phyloP scores from a whole-genome alignment of 768 basidiomycete genomes.

The Tulasnella sp. region DNA sequence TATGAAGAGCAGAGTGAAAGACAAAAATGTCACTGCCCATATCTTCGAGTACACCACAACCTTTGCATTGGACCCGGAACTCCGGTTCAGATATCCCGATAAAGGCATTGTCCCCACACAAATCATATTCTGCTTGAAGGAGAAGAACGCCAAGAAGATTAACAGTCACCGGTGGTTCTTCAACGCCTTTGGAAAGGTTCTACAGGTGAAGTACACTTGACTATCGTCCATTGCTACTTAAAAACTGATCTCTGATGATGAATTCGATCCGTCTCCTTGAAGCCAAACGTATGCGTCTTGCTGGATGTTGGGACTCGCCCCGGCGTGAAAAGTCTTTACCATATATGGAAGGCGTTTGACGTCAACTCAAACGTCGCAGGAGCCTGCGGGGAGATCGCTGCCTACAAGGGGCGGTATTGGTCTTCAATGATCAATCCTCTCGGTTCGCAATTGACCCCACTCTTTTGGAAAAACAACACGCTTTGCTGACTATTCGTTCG shows the following conservation, averaged over 20 bases:
- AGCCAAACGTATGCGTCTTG: slow-evolving; percentile 88
- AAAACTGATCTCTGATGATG: background rate
- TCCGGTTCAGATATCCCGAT: slow-evolving; percentile 48
- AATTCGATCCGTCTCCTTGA: slow-evolving; percentile 34
- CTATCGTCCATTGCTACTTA: no score
- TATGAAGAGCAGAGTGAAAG: slow-evolving; percentile 10
- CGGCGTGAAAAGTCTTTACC: slow-evolving; percentile 77
- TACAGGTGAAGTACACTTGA: no score
- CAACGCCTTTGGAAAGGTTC: slow-evolving; percentile 76
- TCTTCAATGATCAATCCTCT: slow-evolving; percentile 71
- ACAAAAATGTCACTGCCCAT: slow-evolving; percentile 16
- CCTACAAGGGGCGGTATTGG: slow-evolving; percentile 87
- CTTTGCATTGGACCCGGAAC: slow-evolving; percentile 33
- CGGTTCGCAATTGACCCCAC: slow-evolving; percentile 34
- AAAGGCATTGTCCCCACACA: slow-evolving; percentile 93
- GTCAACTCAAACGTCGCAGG: slow-evolving; percentile 73
- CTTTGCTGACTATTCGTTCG: background rate
- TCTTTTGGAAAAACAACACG: background rate
- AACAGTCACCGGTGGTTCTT: slow-evolving; percentile 98
- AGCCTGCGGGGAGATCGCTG: slow-evolving; percentile 94
- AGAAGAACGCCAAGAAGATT: slow-evolving; percentile 94
- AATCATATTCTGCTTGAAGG: slow-evolving; percentile 75
- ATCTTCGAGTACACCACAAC: slow-evolving; percentile 16
- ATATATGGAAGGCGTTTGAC: slow-evolving; percentile 74
- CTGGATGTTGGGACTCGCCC: slow-evolving; percentile 93